These are phyloP conservation scores for Penicillium frequentans DNA, from an alignment of 2,329 filamentous ascomycete species.

Conservation along the genomic window DNA sequence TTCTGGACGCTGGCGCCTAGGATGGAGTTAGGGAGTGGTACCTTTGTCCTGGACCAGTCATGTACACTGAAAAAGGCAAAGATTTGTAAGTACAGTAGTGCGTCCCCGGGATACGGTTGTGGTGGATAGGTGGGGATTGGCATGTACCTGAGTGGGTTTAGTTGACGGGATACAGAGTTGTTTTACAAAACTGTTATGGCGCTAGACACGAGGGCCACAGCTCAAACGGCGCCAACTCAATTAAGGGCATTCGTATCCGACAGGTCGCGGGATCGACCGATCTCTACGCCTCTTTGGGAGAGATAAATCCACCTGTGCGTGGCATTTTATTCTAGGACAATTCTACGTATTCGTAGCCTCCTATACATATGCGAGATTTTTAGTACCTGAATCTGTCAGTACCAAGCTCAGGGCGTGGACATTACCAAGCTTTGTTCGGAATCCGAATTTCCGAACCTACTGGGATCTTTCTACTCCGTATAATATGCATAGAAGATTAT, in stretches of 20 bases:
- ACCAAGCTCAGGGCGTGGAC: not conserved
- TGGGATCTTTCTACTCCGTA: not conserved
- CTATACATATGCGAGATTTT: not conserved
- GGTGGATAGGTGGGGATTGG: not conserved
- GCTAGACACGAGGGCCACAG: not conserved
- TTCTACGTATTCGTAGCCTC: not conserved
- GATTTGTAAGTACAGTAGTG: not conserved
- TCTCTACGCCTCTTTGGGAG: constrained; percentile 9
- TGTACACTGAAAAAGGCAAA: not conserved
- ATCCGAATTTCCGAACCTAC: not conserved
- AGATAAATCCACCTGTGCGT: constrained; percentile 3
- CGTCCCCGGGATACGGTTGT: not conserved
- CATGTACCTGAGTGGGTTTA: not conserved
- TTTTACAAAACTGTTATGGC: not conserved
- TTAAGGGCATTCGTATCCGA: constrained; percentile 14
- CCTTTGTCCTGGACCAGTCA: not conserved
- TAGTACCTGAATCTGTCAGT: not conserved
- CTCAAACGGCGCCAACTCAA: constrained; percentile 16
- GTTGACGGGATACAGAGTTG: not conserved
- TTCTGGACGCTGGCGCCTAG: not conserved
- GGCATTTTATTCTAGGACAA: not conserved
- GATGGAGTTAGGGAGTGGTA: not conserved
- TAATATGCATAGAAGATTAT: not conserved
- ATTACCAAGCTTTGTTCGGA: not conserved
- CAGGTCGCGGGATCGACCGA: constrained; percentile 7